Evolutionary conservation across 2,329 filamentous ascomycete genomes (phyloP), one percentile per base, ranked within the genome.

Genomic region (Trichoderma sp.): DNA sequence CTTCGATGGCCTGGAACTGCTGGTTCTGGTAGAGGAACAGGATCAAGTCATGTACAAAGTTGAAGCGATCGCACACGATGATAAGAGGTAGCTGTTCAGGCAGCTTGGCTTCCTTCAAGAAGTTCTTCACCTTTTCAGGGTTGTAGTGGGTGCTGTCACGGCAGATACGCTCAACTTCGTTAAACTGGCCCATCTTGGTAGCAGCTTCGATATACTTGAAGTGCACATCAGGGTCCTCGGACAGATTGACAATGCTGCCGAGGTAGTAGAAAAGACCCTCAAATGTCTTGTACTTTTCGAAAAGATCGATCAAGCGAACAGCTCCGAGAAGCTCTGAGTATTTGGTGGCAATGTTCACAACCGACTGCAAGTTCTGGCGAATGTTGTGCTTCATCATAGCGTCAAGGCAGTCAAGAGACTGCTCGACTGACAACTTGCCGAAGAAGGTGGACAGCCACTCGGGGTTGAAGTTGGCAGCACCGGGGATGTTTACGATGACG

Each of bases 161-260:
- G 84, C 95, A 98, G 76, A 99, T 95, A 67, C 96, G 92, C 86
- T 99, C 95, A 24, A 99, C 96, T 78, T 99, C 96, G 73, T 93
- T 94, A 77, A 97, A 89, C 81, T 99, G 95, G 35, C 91, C 90
- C 88, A 97, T 96, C 77, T 90, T 92, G 29, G 94, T 97, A 37
- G 96, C 96, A 68, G 96, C 94, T 82, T 99, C 95, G 70, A 99
- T 97, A 81, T 99, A 99, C 86, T 99, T 99, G 89, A 97, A 99
- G 79, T 96, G 92, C 35, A 99, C 96, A 78, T 99, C 96, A 27
- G 92, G 87, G 75, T 98, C 96, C 80, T 98, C 93, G 69, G 93
- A 97, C 59, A 99, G 85, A 79, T 99, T 99, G 81, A 99, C 95
- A 74, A 99, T 96, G 79, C 94, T 97, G 71, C 96, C 96, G 19